A percentile compares a stretch with the other conserved stretches of the same genome.
phyloP scores from a whole-genome alignment of 345 rosid genomes.

The Lenwebbia sp. region DNA sequence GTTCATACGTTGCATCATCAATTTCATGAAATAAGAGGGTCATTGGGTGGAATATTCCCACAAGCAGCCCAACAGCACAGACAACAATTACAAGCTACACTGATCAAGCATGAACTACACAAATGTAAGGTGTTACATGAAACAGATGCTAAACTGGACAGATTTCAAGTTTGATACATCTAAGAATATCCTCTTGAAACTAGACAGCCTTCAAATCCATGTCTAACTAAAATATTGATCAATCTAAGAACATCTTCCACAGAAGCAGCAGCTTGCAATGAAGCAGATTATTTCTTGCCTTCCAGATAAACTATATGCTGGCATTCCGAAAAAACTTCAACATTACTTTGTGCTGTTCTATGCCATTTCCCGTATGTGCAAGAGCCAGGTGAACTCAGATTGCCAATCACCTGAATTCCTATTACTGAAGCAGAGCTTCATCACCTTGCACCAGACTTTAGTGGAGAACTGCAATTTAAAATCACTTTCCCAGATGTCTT shows the following conservation, averaged over 20 bases:
- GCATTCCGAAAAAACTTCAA: not conserved
- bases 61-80: too few species aligned
- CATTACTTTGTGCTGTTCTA: not conserved
- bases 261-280: not conserved
- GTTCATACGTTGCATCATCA: not conserved
- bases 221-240: not conserved
- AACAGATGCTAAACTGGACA: not conserved
- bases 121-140: too few species aligned
- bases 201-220: not conserved
- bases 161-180: not conserved
- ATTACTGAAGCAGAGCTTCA: not conserved
- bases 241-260: not conserved
- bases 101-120: not conserved
- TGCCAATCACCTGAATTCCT: not conserved
- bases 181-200: not conserved
- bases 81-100: too few species aligned
- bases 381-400: not conserved
- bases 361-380: not conserved
- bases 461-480: not conserved
- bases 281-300: not conserved
- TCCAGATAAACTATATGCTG: not conserved
- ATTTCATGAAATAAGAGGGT: too few species aligned
- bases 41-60: too few species aligned
- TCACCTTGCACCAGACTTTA: not conserved
- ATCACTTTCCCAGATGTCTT: not conserved